Evolutionary conservation across 2,329 filamentous ascomycete species (phyloP).

Genomic region (Berkeleyomyces basicola): DNA sequence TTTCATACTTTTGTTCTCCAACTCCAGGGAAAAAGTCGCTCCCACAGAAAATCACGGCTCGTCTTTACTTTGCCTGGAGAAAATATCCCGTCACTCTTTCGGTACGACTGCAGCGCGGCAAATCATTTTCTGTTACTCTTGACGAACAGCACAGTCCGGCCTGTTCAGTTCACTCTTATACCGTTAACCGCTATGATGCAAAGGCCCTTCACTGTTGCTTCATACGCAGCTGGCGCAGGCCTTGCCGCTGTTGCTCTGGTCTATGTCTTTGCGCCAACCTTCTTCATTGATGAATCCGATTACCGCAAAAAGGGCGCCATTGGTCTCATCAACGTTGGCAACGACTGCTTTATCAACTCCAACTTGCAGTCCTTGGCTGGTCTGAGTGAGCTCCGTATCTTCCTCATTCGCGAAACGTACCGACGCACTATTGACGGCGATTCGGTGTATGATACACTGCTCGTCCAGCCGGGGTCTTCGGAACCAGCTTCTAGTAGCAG

Average conservation of each 20-base stretch:
- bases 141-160: too few relatives aligned
- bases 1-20: too few relatives aligned
- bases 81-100: too few relatives aligned
- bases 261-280: conserved; percentile 96
- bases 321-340: conserved; percentile 76
- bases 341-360: conserved; percentile 95
- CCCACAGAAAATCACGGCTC: too few relatives aligned
- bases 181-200: conserved; percentile 20
- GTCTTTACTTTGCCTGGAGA: too few relatives aligned
- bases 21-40: too few relatives aligned
- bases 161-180: too few relatives aligned
- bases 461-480: conserved; percentile 28
- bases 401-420: conserved; percentile 83
- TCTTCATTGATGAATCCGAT: conserved; percentile 65
- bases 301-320: conserved; percentile 72
- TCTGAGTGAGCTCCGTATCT: conserved; percentile 72
- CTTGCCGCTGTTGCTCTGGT: conserved; percentile 88
- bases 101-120: too few relatives aligned
- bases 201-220: conserved; percentile 34
- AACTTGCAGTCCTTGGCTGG: conserved; percentile 87
- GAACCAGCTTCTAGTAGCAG: neutral
- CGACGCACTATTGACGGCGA: conserved; percentile 63
- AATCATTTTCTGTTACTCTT: too few relatives aligned
- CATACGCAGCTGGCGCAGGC: conserved; percentile 88
- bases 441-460: conserved; percentile 51